Evolutionary conservation across 108 stramenopile genomes (phyloP), one percentile per base, ranked within the genome.

Genomic region (Nitzschia palea): DNA sequence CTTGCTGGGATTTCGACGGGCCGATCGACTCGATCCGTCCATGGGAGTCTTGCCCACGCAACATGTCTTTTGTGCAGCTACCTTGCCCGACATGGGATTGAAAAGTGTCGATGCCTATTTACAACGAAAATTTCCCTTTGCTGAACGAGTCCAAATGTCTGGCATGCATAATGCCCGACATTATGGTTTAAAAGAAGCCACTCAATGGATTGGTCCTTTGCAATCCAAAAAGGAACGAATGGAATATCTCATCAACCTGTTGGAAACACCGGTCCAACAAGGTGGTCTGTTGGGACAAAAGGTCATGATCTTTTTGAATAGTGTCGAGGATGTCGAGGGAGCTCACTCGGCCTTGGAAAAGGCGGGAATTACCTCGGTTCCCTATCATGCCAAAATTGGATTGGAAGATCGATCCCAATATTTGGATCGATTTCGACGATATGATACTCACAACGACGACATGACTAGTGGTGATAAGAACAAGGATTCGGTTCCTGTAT

Each of bases 31-130:
- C 40, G 45, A 57, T 36, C 36, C 44, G 9, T 65, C 62, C 15
- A 52, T 40, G 6, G 55, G 47, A 73, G 61, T 74, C 32, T 22
- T 50, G 26, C 68, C 57, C 40, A 91, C 89, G 26, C 95, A 94
- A 52, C 87, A 86, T 59, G 71, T 97, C 23, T 88, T 97, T 70
- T 91, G 92, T 14, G 98, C 96, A 9, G 98, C 98, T 28, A 98
- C 98, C 20, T 79, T 99, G 56, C 98, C 98, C 6, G 91, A 97
- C 40, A 83, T 84, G 34, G 98, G 98, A 25, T 73, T 93, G 4
- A 83, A 86, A 61, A 93, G 91, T 58, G 95, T 96, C 57, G 92
- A 98, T 71, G 93, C 89, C 29, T 91, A 88, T 74, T 67, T 97
- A 32, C 75, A 79, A 52, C 78, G 80, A 28, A 83, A 85, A 42